These are phyloP conservation scores for Discostella stelligeroides DNA, from an alignment of 108 stramenopile species.

Conservation along the genomic window DNA sequence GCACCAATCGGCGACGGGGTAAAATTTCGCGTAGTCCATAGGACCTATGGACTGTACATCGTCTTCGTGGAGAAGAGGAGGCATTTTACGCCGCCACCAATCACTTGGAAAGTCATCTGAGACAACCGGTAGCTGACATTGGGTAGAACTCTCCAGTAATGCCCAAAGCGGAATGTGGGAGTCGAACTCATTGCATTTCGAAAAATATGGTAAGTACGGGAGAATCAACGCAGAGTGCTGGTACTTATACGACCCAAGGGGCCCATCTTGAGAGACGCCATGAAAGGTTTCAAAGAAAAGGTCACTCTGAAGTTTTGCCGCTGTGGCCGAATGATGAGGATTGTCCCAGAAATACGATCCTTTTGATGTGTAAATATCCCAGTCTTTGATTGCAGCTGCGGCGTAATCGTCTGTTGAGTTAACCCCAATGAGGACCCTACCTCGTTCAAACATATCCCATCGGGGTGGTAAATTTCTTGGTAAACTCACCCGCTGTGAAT, in stretches of 20 bases:
- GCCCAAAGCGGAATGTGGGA: slow-evolving; percentile 53
- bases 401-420: slow-evolving; percentile 52
- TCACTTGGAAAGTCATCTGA: slow-evolving; percentile 27
- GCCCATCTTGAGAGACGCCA: slow-evolving; percentile 29
- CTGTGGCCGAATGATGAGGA: slow-evolving; percentile 27
- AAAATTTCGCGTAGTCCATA: slow-evolving; percentile 54
- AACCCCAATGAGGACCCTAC: slow-evolving; percentile 72
- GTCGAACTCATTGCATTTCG: slow-evolving; percentile 82
- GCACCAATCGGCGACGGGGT: slow-evolving; percentile 84
- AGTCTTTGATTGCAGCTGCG: slow-evolving; percentile 37
- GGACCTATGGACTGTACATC: slow-evolving; percentile 66
- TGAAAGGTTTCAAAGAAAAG: slow-evolving; percentile 83
- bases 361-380: slow-evolving; percentile 23
- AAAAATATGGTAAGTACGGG: slow-evolving; percentile 85
- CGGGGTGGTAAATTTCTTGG: slow-evolving; percentile 86
- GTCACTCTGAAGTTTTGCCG: slow-evolving; percentile 64
- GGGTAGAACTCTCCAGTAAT: slow-evolving; percentile 30
- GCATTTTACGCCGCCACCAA: slow-evolving; percentile 62
- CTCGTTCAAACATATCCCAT: slow-evolving; percentile 66
- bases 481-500: slow-evolving; percentile 34
- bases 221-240: slow-evolving; percentile 56
- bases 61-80: slow-evolving; percentile 74
- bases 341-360: slow-evolving; percentile 61
- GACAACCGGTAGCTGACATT: slow-evolving; percentile 37
- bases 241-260: slow-evolving; percentile 36